Evolutionary conservation across 2,329 filamentous ascomycete genomes (phyloP), one percentile per base, ranked within the genome.

Genomic region (Pseudophaeomoniella oleicola): DNA sequence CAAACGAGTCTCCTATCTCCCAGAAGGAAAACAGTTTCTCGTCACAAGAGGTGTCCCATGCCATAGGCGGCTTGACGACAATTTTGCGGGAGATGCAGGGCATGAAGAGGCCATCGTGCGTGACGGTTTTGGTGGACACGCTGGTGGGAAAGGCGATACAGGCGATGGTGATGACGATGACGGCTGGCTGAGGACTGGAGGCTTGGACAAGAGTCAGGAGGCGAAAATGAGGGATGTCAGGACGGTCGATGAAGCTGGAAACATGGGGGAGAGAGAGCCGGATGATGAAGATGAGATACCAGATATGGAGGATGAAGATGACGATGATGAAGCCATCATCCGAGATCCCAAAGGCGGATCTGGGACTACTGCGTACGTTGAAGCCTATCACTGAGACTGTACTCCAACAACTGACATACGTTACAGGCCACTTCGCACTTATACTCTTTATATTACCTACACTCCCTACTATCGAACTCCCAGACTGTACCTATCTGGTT

Each of bases 371-470:
- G 66, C 69, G 74, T 78, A 53, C 54, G 72, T 63, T n/a, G n/a
- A n/a, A n/a, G 6, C 37, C 29, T 5, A 30, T 37, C 18, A 16
- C 29, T 33, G 38, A 34, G 22, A 30, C 16, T 34, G 37, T 42
- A 19, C 39, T 22, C 27, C n/a, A 3, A 13, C 16, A 22, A 15
- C 22, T 27, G n/a, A 14, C 22, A 5, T 36, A 19, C 35, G 6
- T 50, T 37, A 36, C 46, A 93, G 84, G 39, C 78, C 82, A 37
- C 72, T 83, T 36, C 81, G 90, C 47, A 93, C 84, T n/a, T 98
- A 98, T 60, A 94, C 82, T 32, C 79, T 98, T 46, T 98, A 98
- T 69, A 96, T 98, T 53, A 90, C 86, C 62, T 98, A 98, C 64
- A 84, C 87, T 3, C 82, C 87, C 27, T 94, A 93, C 67, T 98